phyloP scores from a whole-genome alignment of 257 asterid species.

The Solanum corneliomulleri region DNA sequence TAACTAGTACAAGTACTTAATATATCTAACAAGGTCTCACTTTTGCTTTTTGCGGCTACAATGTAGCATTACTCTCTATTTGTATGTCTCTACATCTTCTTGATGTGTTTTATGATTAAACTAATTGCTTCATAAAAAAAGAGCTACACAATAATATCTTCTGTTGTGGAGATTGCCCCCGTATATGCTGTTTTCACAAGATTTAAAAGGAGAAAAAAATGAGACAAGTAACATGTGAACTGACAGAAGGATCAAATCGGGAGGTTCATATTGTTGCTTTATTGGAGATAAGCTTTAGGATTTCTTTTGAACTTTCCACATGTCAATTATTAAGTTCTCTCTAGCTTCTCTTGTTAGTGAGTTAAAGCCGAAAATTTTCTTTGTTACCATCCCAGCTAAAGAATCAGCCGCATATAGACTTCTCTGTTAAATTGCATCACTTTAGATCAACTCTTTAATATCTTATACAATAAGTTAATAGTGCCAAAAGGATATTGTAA shows the following conservation, averaged over 20 bases:
- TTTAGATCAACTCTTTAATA: not conserved
- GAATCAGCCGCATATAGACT: not conserved
- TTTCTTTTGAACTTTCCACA: not conserved
- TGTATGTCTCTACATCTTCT: no score
- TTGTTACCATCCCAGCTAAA: not conserved
- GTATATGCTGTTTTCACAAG: no score
- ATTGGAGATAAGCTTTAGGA: no score
- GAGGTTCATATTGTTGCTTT: no score
- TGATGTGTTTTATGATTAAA: no score
- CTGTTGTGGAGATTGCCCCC: not conserved
- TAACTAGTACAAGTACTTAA: no score
- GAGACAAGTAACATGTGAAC: not conserved
- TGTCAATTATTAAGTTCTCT: not conserved
- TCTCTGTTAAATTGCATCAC: not conserved
- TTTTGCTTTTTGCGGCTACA: no score
- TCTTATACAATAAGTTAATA: not conserved
- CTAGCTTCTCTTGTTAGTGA: not conserved
- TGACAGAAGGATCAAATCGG: not conserved
- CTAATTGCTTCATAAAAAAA: no score
- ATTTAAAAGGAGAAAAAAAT: no score
- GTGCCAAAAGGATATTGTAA: not conserved
- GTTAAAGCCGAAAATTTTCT: not conserved
- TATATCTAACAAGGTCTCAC: no score
- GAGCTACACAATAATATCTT: no score
- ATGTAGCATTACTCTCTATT: no score